phyloP scores from a whole-genome alignment of 306 rosid genomes.

The Rosa chinensis region DNA sequence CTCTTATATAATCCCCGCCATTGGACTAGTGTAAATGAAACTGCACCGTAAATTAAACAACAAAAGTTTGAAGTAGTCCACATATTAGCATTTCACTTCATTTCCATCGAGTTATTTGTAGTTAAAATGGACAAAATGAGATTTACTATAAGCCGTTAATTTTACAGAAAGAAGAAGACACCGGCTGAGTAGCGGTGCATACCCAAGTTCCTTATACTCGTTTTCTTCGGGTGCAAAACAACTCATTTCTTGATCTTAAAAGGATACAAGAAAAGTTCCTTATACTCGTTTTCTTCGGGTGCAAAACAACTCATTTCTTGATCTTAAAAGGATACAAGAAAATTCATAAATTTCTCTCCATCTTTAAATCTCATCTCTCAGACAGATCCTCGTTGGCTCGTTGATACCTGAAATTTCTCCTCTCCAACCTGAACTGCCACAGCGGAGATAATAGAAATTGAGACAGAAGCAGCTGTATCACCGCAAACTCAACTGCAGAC shows the following conservation, averaged over 20 bases:
- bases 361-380: neutral
- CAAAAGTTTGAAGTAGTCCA: neutral
- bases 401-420: neutral
- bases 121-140: neutral
- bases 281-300: neutral
- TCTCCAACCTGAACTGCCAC: neutral
- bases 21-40: neutral
- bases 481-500: neutral
- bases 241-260: neutral
- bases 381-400: neutral
- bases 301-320: neutral
- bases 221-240: neutral
- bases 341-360: neutral
- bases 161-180: neutral
- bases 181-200: neutral
- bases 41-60: neutral
- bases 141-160: neutral
- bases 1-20: neutral
- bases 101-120: neutral
- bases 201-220: neutral
- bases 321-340: neutral
- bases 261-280: neutral
- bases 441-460: neutral
- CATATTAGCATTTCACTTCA: neutral
- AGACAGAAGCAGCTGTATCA: neutral